Base-by-base conservation (phyloP, 768 basidiomycete genomes). In the Calocybe cyanea region DNA sequence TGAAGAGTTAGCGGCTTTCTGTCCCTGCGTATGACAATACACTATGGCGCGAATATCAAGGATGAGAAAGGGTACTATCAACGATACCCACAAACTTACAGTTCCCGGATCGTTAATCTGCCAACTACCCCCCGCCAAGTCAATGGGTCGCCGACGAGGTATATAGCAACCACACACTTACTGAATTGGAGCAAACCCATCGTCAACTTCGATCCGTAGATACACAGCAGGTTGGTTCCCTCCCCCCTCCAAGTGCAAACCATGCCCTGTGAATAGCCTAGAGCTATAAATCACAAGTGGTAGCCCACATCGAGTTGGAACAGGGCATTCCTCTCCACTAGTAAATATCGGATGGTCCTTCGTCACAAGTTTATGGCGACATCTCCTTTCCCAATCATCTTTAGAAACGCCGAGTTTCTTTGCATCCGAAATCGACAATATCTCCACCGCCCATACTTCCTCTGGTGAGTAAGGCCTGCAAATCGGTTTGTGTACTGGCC, bases 241-340 rank as follows among this genome's bases (percentile, higher is more conserved):
- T 6, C 25, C 25, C 5, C 25, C 25, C 11, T 28, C 25, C 11
- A 28, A 28, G 11, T 28, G 25, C 25, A 28, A 6, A 28, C 25
- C 25, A 6, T 11, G 5, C 11, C 25, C 25, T 28, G 25, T 28
- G 5, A 11, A 28, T 6, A 28, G 25, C 25, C 25, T 28, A 28
- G 5, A 5, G 25, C 25, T 28, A 11, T 28, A 28, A 11, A 28
- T 28, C 25, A 28, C 5, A 5, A 28, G 11, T 6, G 53, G 53
- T n/a, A 52, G 43, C 5, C 49, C 51, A 38, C 48, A 57, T 13
- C 50, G 43, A 14, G 15, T 36, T 3, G 56, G 49, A 15, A 54
- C 38, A 13, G 53, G 56, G 32, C 56, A 57, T 7, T 54, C 45
- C 31, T 57, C 56, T 11, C 53, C 53, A 7, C 32, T 25, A 13